These are phyloP conservation scores for Pseudogymnoascus sp. DNA, from an alignment of 2,329 filamentous ascomycete species.

Conservation along the genomic window DNA sequence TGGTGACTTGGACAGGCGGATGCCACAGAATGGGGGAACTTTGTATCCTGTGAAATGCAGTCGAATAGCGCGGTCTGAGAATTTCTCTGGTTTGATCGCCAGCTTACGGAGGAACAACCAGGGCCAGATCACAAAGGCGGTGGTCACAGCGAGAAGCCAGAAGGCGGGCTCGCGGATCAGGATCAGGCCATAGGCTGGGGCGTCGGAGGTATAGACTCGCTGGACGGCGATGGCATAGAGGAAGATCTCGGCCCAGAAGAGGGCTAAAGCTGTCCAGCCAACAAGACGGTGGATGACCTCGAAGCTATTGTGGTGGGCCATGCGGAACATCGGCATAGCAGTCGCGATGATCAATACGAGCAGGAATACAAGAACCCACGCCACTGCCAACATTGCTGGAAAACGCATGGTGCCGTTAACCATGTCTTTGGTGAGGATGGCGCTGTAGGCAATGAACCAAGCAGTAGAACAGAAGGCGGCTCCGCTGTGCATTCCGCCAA, in stretches of 20 bases:
- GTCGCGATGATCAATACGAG: conserved; percentile 39
- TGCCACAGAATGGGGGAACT: conserved; percentile 35
- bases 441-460: conserved; percentile 40
- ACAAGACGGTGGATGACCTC: conserved; percentile 50
- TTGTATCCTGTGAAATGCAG: conserved; percentile 44
- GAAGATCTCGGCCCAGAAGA: conserved; percentile 45
- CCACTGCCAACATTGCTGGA: background rate
- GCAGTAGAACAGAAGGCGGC: conserved; percentile 41
- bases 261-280: conserved; percentile 44
- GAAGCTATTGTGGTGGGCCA: conserved; percentile 47
- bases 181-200: conserved; percentile 13
- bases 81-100: conserved; percentile 41
- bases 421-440: conserved; percentile 15
- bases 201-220: conserved; percentile 11
- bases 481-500: conserved; percentile 46
- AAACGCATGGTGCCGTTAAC: background rate
- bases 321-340: conserved; percentile 45
- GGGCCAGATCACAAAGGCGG: conserved; percentile 46
- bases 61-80: conserved; percentile 51
- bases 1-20: conserved; percentile 42
- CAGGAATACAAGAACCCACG: conserved; percentile 37
- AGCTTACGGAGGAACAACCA: conserved; percentile 53
- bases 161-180: conserved; percentile 38
- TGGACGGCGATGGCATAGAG: conserved; percentile 26
- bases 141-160: conserved; percentile 50